phyloP scores from a whole-genome alignment of 495 filamentous ascomycete genomes.

The Annulohypoxylon stygium region DNA sequence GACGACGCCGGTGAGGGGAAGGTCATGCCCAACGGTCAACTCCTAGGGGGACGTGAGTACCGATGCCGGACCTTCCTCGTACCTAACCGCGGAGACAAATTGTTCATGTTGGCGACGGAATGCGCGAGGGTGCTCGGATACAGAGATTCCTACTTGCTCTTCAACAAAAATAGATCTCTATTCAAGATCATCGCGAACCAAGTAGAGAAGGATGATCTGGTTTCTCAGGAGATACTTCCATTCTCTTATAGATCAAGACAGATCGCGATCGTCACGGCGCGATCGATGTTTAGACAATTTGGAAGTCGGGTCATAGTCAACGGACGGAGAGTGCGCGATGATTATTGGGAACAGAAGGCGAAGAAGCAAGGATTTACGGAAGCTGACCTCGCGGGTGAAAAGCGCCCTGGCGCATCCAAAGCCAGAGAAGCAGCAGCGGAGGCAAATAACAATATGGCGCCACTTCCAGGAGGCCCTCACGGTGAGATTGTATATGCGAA shows the following conservation, averaged over 20 bases:
- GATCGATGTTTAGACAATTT: slow-evolving; percentile 99
- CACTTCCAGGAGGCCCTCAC: slow-evolving; percentile 69
- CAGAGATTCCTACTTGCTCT: slow-evolving; percentile 95
- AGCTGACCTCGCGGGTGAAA: slow-evolving; percentile 95
- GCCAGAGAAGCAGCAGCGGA: slow-evolving; percentile 83
- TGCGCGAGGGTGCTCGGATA: slow-evolving; percentile 96
- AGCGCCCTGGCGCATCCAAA: slow-evolving; percentile 92
- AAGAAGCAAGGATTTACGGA: slow-evolving; percentile 98
- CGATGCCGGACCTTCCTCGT: slow-evolving; percentile 94
- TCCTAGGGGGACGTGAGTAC: slow-evolving; percentile 86
- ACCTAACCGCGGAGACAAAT: slow-evolving; percentile 87
- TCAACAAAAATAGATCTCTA: slow-evolving; percentile 98
- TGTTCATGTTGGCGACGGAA: slow-evolving; percentile 99
- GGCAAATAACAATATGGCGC: slow-evolving; percentile 60
- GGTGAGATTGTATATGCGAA: slow-evolving; percentile 88
- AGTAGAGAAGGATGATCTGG: slow-evolving; percentile 95
- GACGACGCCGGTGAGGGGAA: slow-evolving; percentile 96
- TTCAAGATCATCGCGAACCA: slow-evolving; percentile 99
- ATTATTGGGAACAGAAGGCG: slow-evolving; percentile 98
- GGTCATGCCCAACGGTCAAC: slow-evolving; percentile 84
- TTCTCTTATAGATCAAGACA: slow-evolving; percentile 98
- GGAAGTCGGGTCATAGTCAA: slow-evolving; percentile 93
- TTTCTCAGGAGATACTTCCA: slow-evolving; percentile 92
- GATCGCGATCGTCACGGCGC: slow-evolving; percentile 98
- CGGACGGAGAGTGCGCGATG: slow-evolving; percentile 91